Evolutionary conservation across 1,284 basidiomycete species (phyloP), one percentile per base, ranked within the genome.

Genomic region (Rhodotorula sp.): DNA sequence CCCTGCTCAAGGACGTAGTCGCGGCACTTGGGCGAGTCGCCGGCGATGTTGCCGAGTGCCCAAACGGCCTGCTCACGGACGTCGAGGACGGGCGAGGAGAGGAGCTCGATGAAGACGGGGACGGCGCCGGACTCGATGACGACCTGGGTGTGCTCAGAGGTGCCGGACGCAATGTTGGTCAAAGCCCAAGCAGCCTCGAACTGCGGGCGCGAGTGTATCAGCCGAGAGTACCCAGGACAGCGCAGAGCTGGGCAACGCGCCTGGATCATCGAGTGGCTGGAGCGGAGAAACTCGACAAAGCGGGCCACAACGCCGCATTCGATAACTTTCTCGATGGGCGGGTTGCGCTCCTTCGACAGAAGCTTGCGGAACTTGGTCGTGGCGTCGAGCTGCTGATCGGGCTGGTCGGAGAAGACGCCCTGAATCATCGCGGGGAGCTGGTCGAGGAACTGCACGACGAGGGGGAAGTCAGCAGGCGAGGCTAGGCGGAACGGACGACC

Each of bases 141-240:
- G 69, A 97, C 93, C 83, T 97, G 93, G 57, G 94, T 99, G 82
- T 99, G 96, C 75, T 96, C 92, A 46, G 94, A 94, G 48, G 96
- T 99, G 60, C 96, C 96, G 63, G 96, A 99, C 24, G 96, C 96
- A 76, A 99, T 99, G 85, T 99, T 99, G 78, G 96, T 99, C 76
- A 99, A 86, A 56, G 96, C 96, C 96, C 96, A 99, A 11, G 96
- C 96, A 63, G 96, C 95, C 82, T 99, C 95, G 78, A 99, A 99
- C 92, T 98, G 78, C 50, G 48, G 8, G 50, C 4, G 4, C 3
- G 56, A 37, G 28, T 26, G 51, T 30, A 26, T 30, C 13, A 11
- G 20, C n/a, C n/a, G n/a, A n/a, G n/a, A n/a, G n/a, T n/a, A n/a
- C n/a, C n/a, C n/a, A n/a, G n/a, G n/a, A n/a, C 24, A 16, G 47